Evolutionary conservation across 192 early-diverging fungal genomes (phyloP).

Genomic region (Coemansia sp.): DNA sequence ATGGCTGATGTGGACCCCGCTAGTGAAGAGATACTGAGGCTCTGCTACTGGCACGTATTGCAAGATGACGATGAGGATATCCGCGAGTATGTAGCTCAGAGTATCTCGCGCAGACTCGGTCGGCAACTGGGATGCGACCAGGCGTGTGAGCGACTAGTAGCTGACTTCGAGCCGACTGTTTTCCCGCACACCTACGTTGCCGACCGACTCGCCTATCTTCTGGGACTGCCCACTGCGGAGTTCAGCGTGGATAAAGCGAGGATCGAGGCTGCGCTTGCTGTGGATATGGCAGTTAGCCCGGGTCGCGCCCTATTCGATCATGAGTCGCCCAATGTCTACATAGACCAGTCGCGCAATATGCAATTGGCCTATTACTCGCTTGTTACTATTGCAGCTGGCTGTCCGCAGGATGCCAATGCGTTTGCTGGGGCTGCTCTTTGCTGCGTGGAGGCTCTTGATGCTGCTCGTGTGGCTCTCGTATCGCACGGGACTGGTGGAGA

Average conservation of each 20-base stretch:
- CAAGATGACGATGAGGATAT: conserved; percentile 82
- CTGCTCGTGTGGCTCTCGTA: conserved; percentile 1
- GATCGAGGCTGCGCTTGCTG: neutral
- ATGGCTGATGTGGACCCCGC: conserved; percentile 3
- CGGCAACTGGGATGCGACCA: conserved; percentile 44
- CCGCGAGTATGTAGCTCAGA: conserved; percentile 60
- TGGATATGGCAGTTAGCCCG: conserved; percentile 40
- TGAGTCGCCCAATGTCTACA: conserved; percentile 73
- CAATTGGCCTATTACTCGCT: conserved; percentile 56
- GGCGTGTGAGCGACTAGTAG: conserved; percentile 57
- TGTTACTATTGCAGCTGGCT: conserved; percentile 14
- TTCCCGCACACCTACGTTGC: conserved; percentile 38
- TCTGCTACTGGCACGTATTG: conserved; percentile 54
- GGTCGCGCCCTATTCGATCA: conserved; percentile 72
- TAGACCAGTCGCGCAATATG: conserved; percentile 67
- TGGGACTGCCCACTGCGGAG: neutral
- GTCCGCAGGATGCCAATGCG: neutral
- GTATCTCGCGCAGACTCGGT: conserved; percentile 55
- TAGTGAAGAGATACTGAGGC: conserved; percentile 55
- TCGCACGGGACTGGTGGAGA: neutral
- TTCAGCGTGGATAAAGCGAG: neutral
- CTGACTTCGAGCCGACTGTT: conserved; percentile 54
- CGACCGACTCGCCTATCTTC: conserved; percentile 30
- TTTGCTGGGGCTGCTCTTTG: conserved; percentile 10
- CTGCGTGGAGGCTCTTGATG: conserved; percentile 38